Evolutionary conservation across 768 basidiomycete species (phyloP), one percentile per base, ranked within the genome.

Genomic region (Leccinellum albellum): DNA sequence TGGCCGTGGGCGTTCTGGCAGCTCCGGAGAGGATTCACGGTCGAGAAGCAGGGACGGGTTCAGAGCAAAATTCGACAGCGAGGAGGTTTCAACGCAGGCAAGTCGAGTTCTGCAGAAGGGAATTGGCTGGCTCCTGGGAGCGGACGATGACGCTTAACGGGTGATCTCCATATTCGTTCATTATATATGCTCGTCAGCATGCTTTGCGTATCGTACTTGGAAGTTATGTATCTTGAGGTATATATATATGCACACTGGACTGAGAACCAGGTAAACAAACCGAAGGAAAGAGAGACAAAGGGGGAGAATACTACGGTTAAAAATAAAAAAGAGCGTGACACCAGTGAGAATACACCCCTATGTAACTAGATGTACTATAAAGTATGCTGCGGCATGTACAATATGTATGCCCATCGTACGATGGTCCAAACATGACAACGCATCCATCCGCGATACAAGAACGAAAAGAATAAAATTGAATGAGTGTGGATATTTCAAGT

Each of bases 101-200:
- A 83, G 85, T 50, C 80, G 87, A 31, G 91, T 85, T 4, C 71
- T 98, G 42, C 89, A 91, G 35, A 88, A 88, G 66, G 96, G 96
- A 8, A 91, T 98, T 52, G 95, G 95, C 28, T 98, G 96, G 96
- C 78, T 98, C 28, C 86, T 98, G 56, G 96, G 96, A 42, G 89
- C 86, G 13, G 94, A 94, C 58, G 87, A 85, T 28, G 61, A 60
- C 42, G 51, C 35, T 40, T 62, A 31, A 58, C 28, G 24, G 28
- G 21, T 46, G 17, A n/a, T 31, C 24, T 31, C n/a, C 40, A 53
- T 6, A 45, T 50, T 24, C 53, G 47, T 40, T 44, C 54, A 60
- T 61, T 64, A 62, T 58, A 59, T 58, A 53, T 57, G 44, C 51
- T 31, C 33, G 20, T 58, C 50, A 58, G 58, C 59, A 64, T 59